Base-by-base conservation (phyloP, 768 basidiomycete species). In the Multifurca ochricompacta region DNA sequence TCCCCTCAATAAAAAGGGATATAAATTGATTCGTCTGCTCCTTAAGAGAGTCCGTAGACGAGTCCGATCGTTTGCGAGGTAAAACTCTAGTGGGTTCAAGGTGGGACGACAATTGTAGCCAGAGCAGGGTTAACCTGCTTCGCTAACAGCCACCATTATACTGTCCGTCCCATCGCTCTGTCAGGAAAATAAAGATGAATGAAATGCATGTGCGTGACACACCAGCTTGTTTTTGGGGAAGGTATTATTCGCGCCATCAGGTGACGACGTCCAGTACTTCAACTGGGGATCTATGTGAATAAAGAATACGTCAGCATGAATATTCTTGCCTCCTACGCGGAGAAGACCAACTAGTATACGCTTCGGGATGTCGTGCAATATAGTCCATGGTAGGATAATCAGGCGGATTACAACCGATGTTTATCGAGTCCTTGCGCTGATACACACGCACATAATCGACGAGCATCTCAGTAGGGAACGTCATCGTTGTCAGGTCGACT, bases 361-460 rank as follows among this genome's bases (percentile, higher is more conserved):
- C 80, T 37, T 73, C 70, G 47, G 71, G 36, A 65, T 87, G 83
- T 27, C 53, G 46, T 9, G 71, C 66, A 62, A 85, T 85, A 65
- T 85, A 86, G 40, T 78, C 70, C 51, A 74, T 68, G 3, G 88
- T 92, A 1, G 87, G 88, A 59, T 76, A 80, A 40, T 76, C 72
- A 25, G 67, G 59, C 0, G 87, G 87, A 64, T 79, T 72, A 64
- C 88, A 91, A 2, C 87, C 85, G 25, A 82, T 64, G 62, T 86
- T 87, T 28, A 60, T 69, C 48, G 69, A 56, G 3, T 77, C 79
- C 59, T 76, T 72, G 46, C 80, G 69, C 68, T 90, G 88, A 66
- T 90, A 92, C 18, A 92, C 84, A 23, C 89, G 77, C 36, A 91
- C 82, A 65, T 90, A 91, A 66, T 92, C 87, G 34, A 91, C 69